Conservation (phyloP, 805 yeast genomes). For the Lipomyces chichibuensis region DNA sequence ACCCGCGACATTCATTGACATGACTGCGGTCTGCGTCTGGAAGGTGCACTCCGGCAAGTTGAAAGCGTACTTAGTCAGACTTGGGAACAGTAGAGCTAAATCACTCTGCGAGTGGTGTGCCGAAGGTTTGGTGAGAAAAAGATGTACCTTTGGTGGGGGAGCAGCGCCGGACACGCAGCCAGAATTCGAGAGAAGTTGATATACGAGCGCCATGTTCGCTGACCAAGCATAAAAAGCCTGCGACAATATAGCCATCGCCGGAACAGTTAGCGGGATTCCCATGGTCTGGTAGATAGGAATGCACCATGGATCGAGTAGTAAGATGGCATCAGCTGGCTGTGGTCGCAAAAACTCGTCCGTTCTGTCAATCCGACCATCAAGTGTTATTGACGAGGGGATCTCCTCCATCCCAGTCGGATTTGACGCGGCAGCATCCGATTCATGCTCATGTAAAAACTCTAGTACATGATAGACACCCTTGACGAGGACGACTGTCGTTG, state of each 20-base stretch:
- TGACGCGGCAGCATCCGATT: conserved; percentile 6
- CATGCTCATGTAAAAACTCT: conserved; percentile 17
- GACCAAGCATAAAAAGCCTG: conserved; percentile 33
- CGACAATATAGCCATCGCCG: conserved; percentile 33
- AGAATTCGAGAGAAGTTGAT: conserved; percentile 30
- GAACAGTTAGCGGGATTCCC: conserved; percentile 26
- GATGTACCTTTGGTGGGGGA: conserved; percentile 12
- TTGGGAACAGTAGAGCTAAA: conserved; percentile 35
- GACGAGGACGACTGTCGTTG: conserved; percentile 32
- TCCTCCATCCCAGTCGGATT: conserved; percentile 26
- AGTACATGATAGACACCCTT: conserved; percentile 31
- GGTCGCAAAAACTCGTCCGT: conserved; percentile 25
- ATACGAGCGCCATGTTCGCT: conserved; percentile 26
- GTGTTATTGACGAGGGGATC: conserved; percentile 7
- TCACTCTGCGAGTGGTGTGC: conserved; percentile 38
- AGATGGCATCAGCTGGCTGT: conserved; percentile 15
- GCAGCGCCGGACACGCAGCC: conserved; percentile 8
- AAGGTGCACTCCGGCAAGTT: conserved; percentile 31
- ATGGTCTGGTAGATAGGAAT: conserved; percentile 33
- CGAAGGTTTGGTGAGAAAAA: conserved; percentile 31
- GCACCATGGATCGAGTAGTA: conserved; percentile 37
- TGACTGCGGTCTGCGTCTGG: conserved; percentile 32
- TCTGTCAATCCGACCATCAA: conserved; percentile 5
- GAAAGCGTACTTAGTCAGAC: conserved; percentile 25
- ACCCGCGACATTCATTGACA: conserved; percentile 33